Evolutionary conservation across 106 monocot species (phyloP).

Genomic region (Platanthera guangdongensis): DNA sequence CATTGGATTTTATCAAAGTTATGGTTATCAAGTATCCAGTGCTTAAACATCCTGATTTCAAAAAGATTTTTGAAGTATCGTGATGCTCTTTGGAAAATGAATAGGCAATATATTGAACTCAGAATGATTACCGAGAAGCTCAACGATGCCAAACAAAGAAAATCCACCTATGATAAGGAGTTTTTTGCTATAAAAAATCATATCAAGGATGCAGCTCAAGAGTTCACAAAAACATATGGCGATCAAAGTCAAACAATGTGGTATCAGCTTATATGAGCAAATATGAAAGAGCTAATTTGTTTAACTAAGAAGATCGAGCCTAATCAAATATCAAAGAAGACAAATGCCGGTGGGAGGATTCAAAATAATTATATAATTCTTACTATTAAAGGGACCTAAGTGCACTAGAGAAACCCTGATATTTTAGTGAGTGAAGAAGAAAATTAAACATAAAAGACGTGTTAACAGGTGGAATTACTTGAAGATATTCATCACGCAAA

Average conservation of each 20-base stretch:
- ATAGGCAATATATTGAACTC: too few species aligned
- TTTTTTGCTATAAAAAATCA: too few species aligned
- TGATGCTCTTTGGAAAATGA: too few species aligned
- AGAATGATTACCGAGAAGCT: too few species aligned
- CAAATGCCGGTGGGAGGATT: neutral
- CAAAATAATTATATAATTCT: neutral
- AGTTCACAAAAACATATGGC: neutral
- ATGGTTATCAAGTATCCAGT: too few species aligned
- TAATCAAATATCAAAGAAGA: neutral
- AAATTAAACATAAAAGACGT: neutral
- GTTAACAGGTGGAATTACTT: conserved; percentile 31
- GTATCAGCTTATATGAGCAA: neutral
- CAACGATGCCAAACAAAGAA: too few species aligned
- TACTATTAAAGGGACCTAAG: neutral
- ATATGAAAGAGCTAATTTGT: neutral
- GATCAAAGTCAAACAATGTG: neutral
- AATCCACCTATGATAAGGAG: too few species aligned
- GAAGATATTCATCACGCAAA: conserved; percentile 88
- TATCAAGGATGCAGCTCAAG: neutral
- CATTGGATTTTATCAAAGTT: too few species aligned
- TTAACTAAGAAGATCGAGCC: neutral
- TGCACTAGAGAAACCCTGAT: neutral
- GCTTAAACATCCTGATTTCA: too few species aligned
- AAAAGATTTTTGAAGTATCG: too few species aligned
- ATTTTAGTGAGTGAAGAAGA: neutral